Percentiles rank a stretch among this genome's conserved stretches.
These are phyloP conservation scores for Auriculariales sp. DNA, from an alignment of 768 basidiomycete genomes.

Conservation along the genomic window DNA sequence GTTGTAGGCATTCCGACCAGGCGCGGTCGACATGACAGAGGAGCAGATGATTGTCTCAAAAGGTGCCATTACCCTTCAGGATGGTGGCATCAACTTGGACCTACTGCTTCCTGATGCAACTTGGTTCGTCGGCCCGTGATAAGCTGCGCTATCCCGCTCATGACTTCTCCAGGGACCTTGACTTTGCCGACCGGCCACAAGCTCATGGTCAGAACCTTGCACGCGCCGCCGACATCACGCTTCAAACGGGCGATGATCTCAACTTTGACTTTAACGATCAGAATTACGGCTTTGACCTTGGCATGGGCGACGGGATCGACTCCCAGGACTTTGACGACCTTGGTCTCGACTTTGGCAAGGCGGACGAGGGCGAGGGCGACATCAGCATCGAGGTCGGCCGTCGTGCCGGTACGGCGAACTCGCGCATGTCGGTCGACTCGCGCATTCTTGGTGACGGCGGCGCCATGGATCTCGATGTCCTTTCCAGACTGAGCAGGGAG, in stretches of 20 bases:
- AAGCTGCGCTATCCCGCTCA: conserved; percentile 3
- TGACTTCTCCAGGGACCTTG: conserved; percentile 46
- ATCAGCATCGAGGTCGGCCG: conserved; percentile 65
- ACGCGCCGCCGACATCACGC: conserved; percentile 76
- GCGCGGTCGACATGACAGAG: conserved; percentile 90
- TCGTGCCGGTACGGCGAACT: conserved; percentile 40
- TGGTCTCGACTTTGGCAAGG: conserved; percentile 54
- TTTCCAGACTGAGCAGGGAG: conserved; percentile 53
- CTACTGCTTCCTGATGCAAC: conserved; percentile 67
- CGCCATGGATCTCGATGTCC: conserved; percentile 40
- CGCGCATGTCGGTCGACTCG: conserved; percentile 43
- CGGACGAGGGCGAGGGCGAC: conserved; percentile 36
- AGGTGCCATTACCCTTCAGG: conserved; percentile 76
- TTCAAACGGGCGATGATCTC: conserved; percentile 58
- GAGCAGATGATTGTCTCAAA: conserved; percentile 80
- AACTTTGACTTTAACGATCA: conserved; percentile 44
- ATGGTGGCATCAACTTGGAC: conserved; percentile 49
- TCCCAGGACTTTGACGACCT: conserved; percentile 73
- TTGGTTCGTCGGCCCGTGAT: conserved; percentile 33
- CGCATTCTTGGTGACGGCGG: conserved; percentile 37
- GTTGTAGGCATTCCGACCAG: conserved; percentile 79
- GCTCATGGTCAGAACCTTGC: conserved; percentile 71
- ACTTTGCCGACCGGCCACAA: conserved; percentile 55
- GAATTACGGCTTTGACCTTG: conserved; percentile 61
- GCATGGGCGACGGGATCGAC: conserved; percentile 68